Evolutionary conservation across 2,329 filamentous ascomycete genomes (phyloP).

Genomic region (Fusarium marasasianum): DNA sequence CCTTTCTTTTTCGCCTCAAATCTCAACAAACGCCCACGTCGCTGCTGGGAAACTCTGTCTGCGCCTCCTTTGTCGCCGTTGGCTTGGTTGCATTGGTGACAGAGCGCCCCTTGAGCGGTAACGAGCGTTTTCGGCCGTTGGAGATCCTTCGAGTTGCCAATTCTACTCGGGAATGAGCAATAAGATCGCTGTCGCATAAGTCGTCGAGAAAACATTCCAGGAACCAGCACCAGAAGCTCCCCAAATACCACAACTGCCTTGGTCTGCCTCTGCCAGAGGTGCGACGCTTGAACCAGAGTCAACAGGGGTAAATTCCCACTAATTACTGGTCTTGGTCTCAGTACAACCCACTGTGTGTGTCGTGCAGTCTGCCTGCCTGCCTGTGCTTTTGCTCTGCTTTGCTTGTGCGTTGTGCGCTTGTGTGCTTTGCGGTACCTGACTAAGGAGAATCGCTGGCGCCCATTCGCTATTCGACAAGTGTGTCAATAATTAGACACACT

Average conservation of each 20-base stretch:
- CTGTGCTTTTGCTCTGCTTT: slow-evolving; percentile 14
- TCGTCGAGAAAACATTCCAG: slow-evolving; percentile 39
- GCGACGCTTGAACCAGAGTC: slow-evolving; percentile 23
- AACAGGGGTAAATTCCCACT: slow-evolving; percentile 32
- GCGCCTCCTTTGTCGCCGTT: slow-evolving; percentile 18
- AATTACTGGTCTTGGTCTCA: slow-evolving; percentile 24
- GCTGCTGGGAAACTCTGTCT: slow-evolving; percentile 10
- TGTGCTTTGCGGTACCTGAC: slow-evolving; percentile 18
- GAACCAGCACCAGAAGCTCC: slow-evolving; percentile 6
- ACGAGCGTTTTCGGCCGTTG: slow-evolving; percentile 23
- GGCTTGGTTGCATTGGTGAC: slow-evolving; percentile 29
- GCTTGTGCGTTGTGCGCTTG: slow-evolving; percentile 24
- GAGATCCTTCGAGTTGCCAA: slow-evolving; percentile 11
- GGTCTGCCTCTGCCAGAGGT: slow-evolving; percentile 6
- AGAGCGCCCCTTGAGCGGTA: slow-evolving; percentile 14
- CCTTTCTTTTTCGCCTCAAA: slow-evolving; percentile 2
- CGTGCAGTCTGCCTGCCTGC: slow-evolving; percentile 21
- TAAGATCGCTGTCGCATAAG: slow-evolving; percentile 35
- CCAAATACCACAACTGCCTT: slow-evolving; percentile 19
- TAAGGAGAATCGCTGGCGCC: slow-evolving; percentile 19
- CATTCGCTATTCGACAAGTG: slow-evolving; percentile 10
- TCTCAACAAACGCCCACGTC: slow-evolving; percentile 14
- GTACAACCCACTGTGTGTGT: slow-evolving; percentile 22
- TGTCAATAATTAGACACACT: slow-evolving; percentile 36
- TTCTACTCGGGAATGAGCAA: slow-evolving; percentile 42